phyloP scores from a whole-genome alignment of 2,329 filamentous ascomycete species.

The Orbilia oligospora region DNA sequence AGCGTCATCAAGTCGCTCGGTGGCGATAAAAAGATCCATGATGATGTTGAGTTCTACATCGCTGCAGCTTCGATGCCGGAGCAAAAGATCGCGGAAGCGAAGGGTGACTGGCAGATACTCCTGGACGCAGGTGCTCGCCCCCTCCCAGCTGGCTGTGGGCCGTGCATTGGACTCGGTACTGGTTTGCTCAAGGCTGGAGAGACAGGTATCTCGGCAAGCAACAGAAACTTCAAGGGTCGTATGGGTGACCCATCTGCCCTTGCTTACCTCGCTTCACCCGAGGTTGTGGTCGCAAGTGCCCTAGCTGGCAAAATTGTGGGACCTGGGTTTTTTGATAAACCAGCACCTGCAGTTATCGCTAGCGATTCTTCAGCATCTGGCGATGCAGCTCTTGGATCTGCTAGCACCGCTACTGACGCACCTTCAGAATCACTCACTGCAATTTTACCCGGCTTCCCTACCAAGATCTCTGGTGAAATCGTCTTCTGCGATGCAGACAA shows the following conservation, averaged over 20 bases:
- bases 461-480: slow-evolving; percentile 86
- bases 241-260: slow-evolving; percentile 86
- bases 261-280: slow-evolving; percentile 88
- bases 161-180: slow-evolving; percentile 86
- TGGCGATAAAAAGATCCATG: slow-evolving; percentile 74
- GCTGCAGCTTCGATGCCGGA: slow-evolving; percentile 86
- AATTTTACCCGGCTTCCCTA: slow-evolving; percentile 87
- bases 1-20: slow-evolving; percentile 82
- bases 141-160: slow-evolving; percentile 81
- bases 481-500: slow-evolving; percentile 89
- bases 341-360: slow-evolving; percentile 69
- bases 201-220: slow-evolving; percentile 84
- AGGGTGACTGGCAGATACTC: slow-evolving; percentile 87
- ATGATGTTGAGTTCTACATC: slow-evolving; percentile 88
- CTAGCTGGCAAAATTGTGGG: slow-evolving; percentile 80
- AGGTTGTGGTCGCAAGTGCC: slow-evolving; percentile 92
- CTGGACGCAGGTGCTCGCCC: slow-evolving; percentile 82
- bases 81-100: slow-evolving; percentile 81
- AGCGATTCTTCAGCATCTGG: slow-evolving; percentile 62
- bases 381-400: slow-evolving; percentile 50
- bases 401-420: slow-evolving; percentile 62
- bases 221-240: slow-evolving; percentile 91
- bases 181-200: slow-evolving; percentile 88
- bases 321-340: slow-evolving; percentile 82
- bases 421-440: slow-evolving; percentile 72